Evolutionary conservation across 768 basidiomycete species (phyloP).

Genomic region (Tephrocybe sp.): DNA sequence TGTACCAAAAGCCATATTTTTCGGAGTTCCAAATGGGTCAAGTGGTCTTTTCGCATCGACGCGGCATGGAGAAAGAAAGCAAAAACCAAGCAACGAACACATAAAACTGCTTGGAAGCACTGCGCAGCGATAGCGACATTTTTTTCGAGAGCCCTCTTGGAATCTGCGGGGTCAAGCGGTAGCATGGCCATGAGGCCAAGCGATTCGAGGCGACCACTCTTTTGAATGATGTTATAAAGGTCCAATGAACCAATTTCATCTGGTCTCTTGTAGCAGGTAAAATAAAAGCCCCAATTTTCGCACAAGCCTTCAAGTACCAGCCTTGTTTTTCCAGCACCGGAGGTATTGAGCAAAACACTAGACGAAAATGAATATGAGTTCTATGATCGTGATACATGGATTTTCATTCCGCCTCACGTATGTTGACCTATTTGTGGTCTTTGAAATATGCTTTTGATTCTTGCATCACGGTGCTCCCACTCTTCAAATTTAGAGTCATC

Average conservation of each 20-base stretch:
- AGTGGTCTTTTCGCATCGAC: neutral
- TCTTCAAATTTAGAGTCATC: too few relatives aligned
- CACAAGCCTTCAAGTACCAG: neutral
- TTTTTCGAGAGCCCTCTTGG: neutral
- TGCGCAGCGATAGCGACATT: neutral
- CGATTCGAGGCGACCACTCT: too few relatives aligned
- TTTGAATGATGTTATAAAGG: neutral
- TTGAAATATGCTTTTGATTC: too few relatives aligned
- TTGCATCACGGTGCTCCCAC: too few relatives aligned
- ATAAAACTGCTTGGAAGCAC: neutral
- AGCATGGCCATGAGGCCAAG: too few relatives aligned
- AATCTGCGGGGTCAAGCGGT: too few relatives aligned
- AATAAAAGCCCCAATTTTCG: neutral
- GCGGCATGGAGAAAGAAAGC: neutral
- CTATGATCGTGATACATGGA: too few relatives aligned
- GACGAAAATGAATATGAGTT: too few relatives aligned
- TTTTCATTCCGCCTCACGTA: too few relatives aligned
- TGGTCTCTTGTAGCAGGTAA: neutral
- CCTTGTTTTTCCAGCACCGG: neutral
- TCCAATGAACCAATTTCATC: neutral
- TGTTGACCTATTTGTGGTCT: too few relatives aligned
- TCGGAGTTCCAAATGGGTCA: neutral
- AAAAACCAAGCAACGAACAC: neutral
- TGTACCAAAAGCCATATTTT: slow-evolving; percentile 4
- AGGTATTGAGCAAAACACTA: slow-evolving; percentile 1